Evolutionary conservation across 2,329 filamentous ascomycete species (phyloP), one percentile per base, ranked within the genome.

Genomic region (Fusarium incarnatum): DNA sequence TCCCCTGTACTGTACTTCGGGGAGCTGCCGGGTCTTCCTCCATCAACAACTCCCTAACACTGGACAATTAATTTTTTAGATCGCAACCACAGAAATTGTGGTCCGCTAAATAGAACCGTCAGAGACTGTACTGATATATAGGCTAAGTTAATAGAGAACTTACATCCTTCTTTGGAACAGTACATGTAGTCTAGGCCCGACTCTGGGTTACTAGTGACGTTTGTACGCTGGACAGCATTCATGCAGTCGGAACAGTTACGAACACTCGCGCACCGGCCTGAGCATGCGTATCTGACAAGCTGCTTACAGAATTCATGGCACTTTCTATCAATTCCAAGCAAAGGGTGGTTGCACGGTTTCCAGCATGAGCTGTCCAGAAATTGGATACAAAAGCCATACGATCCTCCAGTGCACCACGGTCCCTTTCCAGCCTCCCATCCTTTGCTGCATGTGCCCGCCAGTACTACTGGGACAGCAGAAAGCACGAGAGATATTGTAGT

Each of bases 321-420:
- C 32, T 9, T 34, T 9, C 5, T 34, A 10, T 34, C 5, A 18
- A 18, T 4, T 18, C 16, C 32, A 10, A 10, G 0, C 32, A 16
- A 1, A 9, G 8, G 15, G 16, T 3, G 4, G 16, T 34, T 10
- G 9, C 32, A 37, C 32, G 10, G 5, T 16, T 2, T 37, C 32
- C 16, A 37, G 32, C 32, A 37, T 11, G 0, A 0, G 18, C 9
- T 4, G 34, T n/a, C 5, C 34, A 1, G 3, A n/a, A 7, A 28
- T 28, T 28, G 12, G 34, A 11, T 4, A 37, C 34, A 37, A 6
- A 7, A 4, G 10, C 1, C 1, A n/a, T 37, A 11, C 34, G 9
- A 11, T 37, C 34, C 34, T 37, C 34, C 34, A n/a, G 5, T n/a
- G 34, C 34, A 37, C 34, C 6, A 6, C 18, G 10, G 34, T 37